Evolutionary conservation across 2,329 filamentous ascomycete species (phyloP).

Genomic region (Xylaria sp.): DNA sequence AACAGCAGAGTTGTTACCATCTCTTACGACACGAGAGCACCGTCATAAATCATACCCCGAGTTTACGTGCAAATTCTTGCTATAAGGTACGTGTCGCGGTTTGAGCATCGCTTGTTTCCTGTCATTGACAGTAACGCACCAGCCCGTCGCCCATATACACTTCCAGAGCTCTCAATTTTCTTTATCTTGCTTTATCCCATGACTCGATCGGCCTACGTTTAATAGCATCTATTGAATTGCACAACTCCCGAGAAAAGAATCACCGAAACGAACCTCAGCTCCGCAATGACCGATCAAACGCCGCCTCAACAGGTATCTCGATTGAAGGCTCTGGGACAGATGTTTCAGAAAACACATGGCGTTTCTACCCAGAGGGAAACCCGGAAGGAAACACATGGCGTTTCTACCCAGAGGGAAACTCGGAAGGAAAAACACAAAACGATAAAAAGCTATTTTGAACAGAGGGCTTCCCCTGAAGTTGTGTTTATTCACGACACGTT

Average conservation of each 20-base stretch:
- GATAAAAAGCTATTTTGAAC: not conserved
- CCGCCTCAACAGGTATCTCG: not conserved
- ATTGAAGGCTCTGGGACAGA: too few species aligned
- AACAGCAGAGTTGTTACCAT: not conserved
- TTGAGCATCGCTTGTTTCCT: not conserved
- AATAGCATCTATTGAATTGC: not conserved
- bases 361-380: not conserved
- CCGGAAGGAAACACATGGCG: not conserved
- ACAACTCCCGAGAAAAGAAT: not conserved
- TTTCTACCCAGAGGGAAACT: not conserved
- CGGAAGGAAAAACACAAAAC: not conserved
- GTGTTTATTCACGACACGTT: not conserved
- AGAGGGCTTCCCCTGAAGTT: not conserved
- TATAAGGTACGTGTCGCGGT: conserved; percentile 1
- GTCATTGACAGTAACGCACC: not conserved
- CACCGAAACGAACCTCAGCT: not conserved
- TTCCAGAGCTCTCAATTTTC: not conserved
- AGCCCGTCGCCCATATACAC: not conserved
- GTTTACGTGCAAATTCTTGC: not conserved
- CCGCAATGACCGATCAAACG: conserved; percentile 1
- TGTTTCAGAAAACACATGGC: not conserved
- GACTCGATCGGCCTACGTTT: not conserved
- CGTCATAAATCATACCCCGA: not conserved
- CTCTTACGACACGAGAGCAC: not conserved
- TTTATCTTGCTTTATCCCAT: not conserved